Conservation (phyloP, 352 stramenopile species). For the Globisporangium alternatum region DNA sequence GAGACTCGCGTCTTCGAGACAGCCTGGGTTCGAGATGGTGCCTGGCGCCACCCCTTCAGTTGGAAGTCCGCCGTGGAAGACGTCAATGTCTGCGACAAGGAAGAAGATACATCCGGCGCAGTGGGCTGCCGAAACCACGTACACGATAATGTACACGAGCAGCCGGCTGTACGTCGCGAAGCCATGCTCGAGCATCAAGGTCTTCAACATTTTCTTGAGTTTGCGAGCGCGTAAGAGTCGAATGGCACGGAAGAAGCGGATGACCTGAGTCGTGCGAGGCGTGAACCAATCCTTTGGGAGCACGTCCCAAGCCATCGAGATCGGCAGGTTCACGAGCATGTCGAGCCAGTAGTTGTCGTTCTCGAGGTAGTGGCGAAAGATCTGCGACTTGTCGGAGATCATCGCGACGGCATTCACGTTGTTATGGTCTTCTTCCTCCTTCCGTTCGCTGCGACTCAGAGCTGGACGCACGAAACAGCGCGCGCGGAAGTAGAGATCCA, state of each 20-base stretch:
- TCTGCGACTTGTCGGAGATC: slow-evolving; percentile 18
- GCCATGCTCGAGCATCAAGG: slow-evolving; percentile 44
- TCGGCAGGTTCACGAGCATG: slow-evolving; percentile 27
- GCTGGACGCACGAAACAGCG: slow-evolving; percentile 41
- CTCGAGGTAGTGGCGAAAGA: slow-evolving; percentile 41
- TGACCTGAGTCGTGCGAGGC: slow-evolving; percentile 20
- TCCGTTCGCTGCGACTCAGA: slow-evolving; percentile 8
- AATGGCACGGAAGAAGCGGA: slow-evolving; percentile 42
- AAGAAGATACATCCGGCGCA: slow-evolving; percentile 61
- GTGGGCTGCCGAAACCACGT: slow-evolving; percentile 39
- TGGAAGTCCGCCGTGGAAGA: slow-evolving; percentile 46
- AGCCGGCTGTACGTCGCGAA: slow-evolving; percentile 37
- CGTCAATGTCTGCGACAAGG: slow-evolving; percentile 36
- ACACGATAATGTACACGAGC: slow-evolving; percentile 48
- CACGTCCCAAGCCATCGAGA: slow-evolving; percentile 60
- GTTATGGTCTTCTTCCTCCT: slow-evolving; percentile 19
- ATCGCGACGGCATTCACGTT: slow-evolving; percentile 13
- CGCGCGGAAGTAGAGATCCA: slow-evolving; percentile 41
- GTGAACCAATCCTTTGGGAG: slow-evolving; percentile 42
- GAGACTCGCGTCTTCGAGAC: slow-evolving; percentile 25
- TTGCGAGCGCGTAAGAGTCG: slow-evolving; percentile 46
- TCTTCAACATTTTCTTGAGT: slow-evolving; percentile 24
- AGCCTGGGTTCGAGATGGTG: slow-evolving; percentile 5
- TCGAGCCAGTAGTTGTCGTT: slow-evolving; percentile 38
- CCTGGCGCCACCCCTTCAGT: slow-evolving; percentile 14